These are phyloP conservation scores for Pseudotsuga menziesii DNA, from an alignment of 75 land plant species.

Conservation along the genomic window DNA sequence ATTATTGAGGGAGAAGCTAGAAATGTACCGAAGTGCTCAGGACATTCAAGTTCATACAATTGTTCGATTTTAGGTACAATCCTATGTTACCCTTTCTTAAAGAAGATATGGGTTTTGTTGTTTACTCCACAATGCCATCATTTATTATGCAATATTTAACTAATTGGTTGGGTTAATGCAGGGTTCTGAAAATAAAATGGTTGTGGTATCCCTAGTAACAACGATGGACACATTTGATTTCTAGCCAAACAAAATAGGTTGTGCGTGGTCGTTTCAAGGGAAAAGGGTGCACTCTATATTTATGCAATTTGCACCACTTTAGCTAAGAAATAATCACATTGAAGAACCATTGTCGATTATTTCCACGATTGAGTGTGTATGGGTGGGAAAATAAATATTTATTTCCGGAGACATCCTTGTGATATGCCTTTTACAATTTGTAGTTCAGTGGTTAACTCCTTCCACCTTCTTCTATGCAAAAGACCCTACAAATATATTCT, in stretches of 20 bases:
- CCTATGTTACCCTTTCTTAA: too few relatives aligned
- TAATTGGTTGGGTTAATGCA: too few relatives aligned
- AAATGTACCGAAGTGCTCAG: too few relatives aligned
- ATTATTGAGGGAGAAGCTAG: too few relatives aligned
- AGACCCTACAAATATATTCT: constrained; percentile 8
- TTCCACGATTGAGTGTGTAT: neutral
- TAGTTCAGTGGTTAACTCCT: neutral
- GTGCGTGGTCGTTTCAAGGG: constrained; percentile 8
- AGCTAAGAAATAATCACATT: neutral
- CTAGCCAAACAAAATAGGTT: constrained; percentile 6
- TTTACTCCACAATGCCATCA: too few relatives aligned
- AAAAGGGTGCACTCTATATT: constrained; percentile 1
- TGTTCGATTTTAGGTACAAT: too few relatives aligned
- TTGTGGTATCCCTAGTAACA: neutral
- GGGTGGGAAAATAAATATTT: neutral
- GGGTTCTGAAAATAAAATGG: too few relatives aligned
- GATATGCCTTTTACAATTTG: constrained; percentile 1
- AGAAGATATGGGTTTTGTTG: too few relatives aligned
- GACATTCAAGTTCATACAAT: too few relatives aligned
- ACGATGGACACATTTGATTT: constrained; percentile 8
- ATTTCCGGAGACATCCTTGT: constrained; percentile 14
- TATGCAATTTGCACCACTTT: neutral
- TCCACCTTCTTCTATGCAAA: constrained; percentile 6
- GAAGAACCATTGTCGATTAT: constrained; percentile 1
- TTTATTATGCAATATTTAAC: too few relatives aligned